Evolutionary conservation across 2,329 filamentous ascomycete species (phyloP).

Genomic region (Xylaria sp.): DNA sequence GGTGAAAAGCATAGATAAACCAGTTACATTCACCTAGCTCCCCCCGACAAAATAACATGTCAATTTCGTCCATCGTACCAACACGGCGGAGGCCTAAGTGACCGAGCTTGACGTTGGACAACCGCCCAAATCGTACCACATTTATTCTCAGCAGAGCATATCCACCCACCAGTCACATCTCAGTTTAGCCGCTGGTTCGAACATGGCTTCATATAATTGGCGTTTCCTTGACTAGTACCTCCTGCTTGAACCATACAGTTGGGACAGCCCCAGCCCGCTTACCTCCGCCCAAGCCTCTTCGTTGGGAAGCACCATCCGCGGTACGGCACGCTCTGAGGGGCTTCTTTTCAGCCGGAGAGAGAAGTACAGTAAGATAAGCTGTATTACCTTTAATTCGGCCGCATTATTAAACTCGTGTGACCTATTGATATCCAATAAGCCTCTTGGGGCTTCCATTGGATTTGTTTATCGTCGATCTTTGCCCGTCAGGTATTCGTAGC

Average conservation of each 20-base stretch:
- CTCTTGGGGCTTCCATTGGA: slow-evolving; percentile 10
- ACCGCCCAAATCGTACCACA: background rate
- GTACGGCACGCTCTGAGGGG: background rate
- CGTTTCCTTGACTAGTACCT: slow-evolving; percentile 17
- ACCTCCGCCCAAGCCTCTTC: background rate
- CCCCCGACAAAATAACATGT: too few species aligned
- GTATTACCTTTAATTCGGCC: slow-evolving; percentile 8
- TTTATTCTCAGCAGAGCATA: slow-evolving; percentile 13
- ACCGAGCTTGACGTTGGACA: slow-evolving; percentile 4
- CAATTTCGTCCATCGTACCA: background rate
- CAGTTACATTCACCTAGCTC: background rate
- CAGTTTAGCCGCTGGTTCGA: slow-evolving; percentile 26
- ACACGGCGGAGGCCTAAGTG: background rate
- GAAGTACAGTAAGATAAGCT: slow-evolving; percentile 6
- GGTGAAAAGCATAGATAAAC: background rate
- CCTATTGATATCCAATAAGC: slow-evolving; percentile 2
- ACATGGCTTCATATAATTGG: slow-evolving; percentile 26
- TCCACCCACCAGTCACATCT: slow-evolving; percentile 22
- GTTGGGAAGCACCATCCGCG: background rate
- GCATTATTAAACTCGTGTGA: slow-evolving; percentile 13
- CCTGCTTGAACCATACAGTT: slow-evolving; percentile 27
- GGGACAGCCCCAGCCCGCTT: slow-evolving; percentile 24
- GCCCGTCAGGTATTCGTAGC: slow-evolving; percentile 15
- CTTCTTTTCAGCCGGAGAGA: background rate
- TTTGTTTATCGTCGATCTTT: slow-evolving; percentile 14